phyloP scores from a whole-genome alignment of 148 eudicot genomes.

The Spergularia bocconei region DNA sequence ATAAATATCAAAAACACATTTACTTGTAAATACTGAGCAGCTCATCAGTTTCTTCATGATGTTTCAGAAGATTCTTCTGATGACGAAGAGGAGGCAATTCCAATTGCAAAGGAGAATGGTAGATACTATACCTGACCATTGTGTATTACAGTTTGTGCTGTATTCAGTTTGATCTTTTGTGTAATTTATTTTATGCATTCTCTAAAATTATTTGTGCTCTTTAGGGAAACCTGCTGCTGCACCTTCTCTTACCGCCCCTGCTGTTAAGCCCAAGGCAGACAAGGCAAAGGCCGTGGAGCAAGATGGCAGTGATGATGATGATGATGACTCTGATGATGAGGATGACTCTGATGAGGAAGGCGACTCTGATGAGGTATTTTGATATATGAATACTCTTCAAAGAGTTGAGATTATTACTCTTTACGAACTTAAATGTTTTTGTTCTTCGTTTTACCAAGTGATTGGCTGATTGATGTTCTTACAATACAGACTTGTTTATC shows the following conservation, averaged over 20 bases:
- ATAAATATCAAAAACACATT: background rate
- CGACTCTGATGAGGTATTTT: background rate
- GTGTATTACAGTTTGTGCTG: background rate
- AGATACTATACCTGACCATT: background rate
- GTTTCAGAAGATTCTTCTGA: slow-evolving; percentile 29
- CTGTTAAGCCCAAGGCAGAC: slow-evolving; percentile 33
- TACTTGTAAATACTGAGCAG: background rate
- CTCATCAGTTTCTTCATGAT: background rate
- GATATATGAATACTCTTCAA: too few relatives aligned
- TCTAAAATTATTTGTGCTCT: too few relatives aligned
- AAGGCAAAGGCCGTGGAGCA: slow-evolving; percentile 30
- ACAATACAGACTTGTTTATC: too few relatives aligned
- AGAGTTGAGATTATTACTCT: too few relatives aligned
- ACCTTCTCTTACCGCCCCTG: slow-evolving; percentile 26
- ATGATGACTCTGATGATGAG: slow-evolving; percentile 37
- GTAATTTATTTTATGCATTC: too few relatives aligned
- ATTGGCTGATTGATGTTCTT: too few relatives aligned
- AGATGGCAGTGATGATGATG: slow-evolving; percentile 39
- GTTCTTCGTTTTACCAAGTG: too few relatives aligned
- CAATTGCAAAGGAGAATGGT: slow-evolving; percentile 35
- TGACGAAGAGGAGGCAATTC: slow-evolving; percentile 33
- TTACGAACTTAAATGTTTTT: too few relatives aligned
- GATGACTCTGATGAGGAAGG: slow-evolving; percentile 28
- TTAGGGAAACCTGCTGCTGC: slow-evolving; percentile 29
- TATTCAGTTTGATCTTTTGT: too few relatives aligned